A percentile compares a stretch with the other conserved stretches of the same genome.
Evolutionary conservation across 768 basidiomycete genomes (phyloP).

Genomic region (Hericium alpestre): DNA sequence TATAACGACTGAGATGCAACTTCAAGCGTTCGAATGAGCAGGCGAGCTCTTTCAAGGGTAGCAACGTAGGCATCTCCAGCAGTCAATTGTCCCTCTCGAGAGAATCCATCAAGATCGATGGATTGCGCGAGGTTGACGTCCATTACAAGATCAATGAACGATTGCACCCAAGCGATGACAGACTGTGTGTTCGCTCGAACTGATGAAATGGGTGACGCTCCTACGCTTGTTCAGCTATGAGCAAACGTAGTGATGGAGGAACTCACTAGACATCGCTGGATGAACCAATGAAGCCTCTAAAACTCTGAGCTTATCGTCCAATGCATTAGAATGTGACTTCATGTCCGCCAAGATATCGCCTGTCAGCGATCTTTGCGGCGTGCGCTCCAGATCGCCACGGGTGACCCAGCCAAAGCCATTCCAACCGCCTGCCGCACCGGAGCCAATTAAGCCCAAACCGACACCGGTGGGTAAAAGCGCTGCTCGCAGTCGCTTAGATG

Average conservation of each 20-base stretch:
- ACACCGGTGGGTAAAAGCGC: slow-evolving; percentile 52
- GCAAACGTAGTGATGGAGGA: background rate
- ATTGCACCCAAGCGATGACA: slow-evolving; percentile 44
- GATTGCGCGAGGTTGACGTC: slow-evolving; percentile 72
- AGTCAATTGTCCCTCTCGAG: slow-evolving; percentile 31
- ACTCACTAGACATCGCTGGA: slow-evolving; percentile 1
- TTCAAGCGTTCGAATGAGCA: slow-evolving; percentile 62
- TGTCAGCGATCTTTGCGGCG: slow-evolving; percentile 31
- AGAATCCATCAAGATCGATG: slow-evolving; percentile 74
- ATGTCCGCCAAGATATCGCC: slow-evolving; percentile 47
- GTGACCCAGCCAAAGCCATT: slow-evolving; percentile 78
- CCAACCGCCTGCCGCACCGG: slow-evolving; percentile 68
- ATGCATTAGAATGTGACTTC: slow-evolving; percentile 30
- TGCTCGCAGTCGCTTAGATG: slow-evolving; percentile 47
- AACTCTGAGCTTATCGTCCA: slow-evolving; percentile 40
- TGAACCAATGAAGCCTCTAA: slow-evolving; percentile 15
- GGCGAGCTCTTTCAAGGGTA: slow-evolving; percentile 59
- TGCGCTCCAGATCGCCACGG: slow-evolving; percentile 36
- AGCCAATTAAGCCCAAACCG: slow-evolving; percentile 72
- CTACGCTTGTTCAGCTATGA: background rate
- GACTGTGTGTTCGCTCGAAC: slow-evolving; percentile 33
- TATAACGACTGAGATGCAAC: slow-evolving; percentile 60
- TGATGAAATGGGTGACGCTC: slow-evolving; percentile 7
- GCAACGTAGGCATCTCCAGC: slow-evolving; percentile 45
- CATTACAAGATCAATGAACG: slow-evolving; percentile 47